Base-by-base conservation (phyloP, 2,329 filamentous ascomycete genomes). In the Colletotrichum tamarilloi region DNA sequence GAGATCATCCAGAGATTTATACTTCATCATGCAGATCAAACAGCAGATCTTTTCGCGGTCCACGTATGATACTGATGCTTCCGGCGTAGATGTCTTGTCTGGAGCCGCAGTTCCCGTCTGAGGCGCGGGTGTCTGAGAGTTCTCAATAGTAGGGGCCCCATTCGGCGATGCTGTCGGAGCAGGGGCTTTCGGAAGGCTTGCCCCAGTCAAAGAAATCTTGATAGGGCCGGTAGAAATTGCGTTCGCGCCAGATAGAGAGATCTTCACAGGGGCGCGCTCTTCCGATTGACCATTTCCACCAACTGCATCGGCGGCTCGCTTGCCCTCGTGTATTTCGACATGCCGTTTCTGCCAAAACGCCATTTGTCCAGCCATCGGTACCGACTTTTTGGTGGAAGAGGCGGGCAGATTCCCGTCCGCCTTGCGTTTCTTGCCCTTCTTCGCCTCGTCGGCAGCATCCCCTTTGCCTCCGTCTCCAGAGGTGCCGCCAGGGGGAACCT, bases 361-460 rank as follows among this genome's bases (percentile, higher is more conserved):
- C 81, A 86, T 81, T 60, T 85, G 84, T 1, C 83, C 82, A 49
- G 81, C 82, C 84, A 86, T 85, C 2, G 81, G 80, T 1, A 81
- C 80, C 6, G 81, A 77, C 71, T 83, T 85, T 72, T 86, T 86
- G 2, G 78, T 64, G 2, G 79, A 73, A 1, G 78, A 74, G 2
- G 79, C 77, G 26, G 76, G 72, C 7, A 81, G 42, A 11, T 22
- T 76, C 2, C 78, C 81, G 3, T 90, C 88, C 1, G 84, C 84
- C 78, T 91, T 92, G 65, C 87, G 82, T 77, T 90, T 90, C 81
- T 90, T 91, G 12, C 78, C 67, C 75, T 85, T 86, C 72, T 84
- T 85, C 7, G 74, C 76, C 11, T 82, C 80, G 53, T 77, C 75
- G 4, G 57, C 55, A 4, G 64, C 62, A 6, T 76, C 75, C 7